These are phyloP conservation scores for Helotiales sp. DNA, from an alignment of 2,329 filamentous ascomycete genomes.

Conservation along the genomic window DNA sequence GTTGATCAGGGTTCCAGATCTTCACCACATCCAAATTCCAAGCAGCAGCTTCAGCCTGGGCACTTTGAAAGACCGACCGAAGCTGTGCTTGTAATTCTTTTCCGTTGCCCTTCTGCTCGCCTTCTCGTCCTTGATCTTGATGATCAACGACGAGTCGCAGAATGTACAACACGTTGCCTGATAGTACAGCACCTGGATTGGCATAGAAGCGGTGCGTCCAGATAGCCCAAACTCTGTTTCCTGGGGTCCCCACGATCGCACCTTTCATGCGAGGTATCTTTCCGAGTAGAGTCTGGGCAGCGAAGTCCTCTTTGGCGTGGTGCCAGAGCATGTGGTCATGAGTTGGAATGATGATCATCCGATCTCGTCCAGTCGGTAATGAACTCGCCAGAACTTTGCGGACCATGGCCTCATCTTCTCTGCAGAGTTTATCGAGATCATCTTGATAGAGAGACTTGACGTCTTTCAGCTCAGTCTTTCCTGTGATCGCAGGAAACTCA, in stretches of 20 bases:
- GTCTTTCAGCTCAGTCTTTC: neutral
- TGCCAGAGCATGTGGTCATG: conserved; percentile 72
- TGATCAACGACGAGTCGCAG: conserved; percentile 67
- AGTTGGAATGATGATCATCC: conserved; percentile 67
- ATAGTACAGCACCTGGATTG: conserved; percentile 41
- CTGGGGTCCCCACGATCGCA: conserved; percentile 57
- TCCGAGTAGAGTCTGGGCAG: conserved; percentile 61
- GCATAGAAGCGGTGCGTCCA: conserved; percentile 68
- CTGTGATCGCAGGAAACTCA: conserved; percentile 50
- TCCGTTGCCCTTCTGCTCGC: conserved; percentile 25
- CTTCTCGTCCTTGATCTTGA: conserved; percentile 31
- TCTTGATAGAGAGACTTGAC: conserved; percentile 51
- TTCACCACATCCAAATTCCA: conserved; percentile 72
- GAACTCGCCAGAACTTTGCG: conserved; percentile 42
- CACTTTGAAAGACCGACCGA: conserved; percentile 61
- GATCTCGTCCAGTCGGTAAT: conserved; percentile 38
- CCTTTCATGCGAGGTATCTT: conserved; percentile 61
- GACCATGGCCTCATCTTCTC: conserved; percentile 58
- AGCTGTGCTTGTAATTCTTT: conserved; percentile 44
- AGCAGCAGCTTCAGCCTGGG: conserved; percentile 65
- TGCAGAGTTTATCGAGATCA: conserved; percentile 61
- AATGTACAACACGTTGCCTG: conserved; percentile 66
- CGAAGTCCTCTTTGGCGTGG: conserved; percentile 76
- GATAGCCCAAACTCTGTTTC: conserved; percentile 66
- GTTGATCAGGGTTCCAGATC: conserved; percentile 76